phyloP scores from a whole-genome alignment of 225 moss, liverwort and hornwort species.

The Bryum argenteum region DNA sequence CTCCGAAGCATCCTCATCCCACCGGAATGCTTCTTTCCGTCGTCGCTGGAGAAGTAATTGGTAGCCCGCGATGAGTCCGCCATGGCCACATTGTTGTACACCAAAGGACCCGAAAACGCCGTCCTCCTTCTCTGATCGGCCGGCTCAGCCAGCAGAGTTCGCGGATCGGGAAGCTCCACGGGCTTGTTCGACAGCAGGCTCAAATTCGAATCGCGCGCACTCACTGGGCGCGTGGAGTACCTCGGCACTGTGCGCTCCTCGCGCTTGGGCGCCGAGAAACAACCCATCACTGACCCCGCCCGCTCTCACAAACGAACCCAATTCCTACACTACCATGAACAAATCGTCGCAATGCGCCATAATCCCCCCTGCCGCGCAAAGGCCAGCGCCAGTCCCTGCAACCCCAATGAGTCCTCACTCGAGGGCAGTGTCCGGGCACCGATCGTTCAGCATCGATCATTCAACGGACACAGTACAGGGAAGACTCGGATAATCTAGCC shows the following conservation, averaged over 20 bases:
- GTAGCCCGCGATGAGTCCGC: slow-evolving; percentile 23
- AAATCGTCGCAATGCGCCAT: slow-evolving; percentile 27
- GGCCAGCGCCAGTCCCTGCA: not conserved
- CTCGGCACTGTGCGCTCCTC: slow-evolving; percentile 30
- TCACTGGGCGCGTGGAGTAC: slow-evolving; percentile 6
- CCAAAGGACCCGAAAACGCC: slow-evolving; percentile 49
- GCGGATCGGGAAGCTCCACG: slow-evolving; percentile 49
- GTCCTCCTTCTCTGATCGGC: slow-evolving; percentile 25
- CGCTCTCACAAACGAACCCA: not conserved
- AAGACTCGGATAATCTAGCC: slow-evolving; percentile 28
- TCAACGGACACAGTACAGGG: slow-evolving; percentile 38
- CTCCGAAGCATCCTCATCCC: slow-evolving; percentile 30
- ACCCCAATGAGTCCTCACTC: not conserved
- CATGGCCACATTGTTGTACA: slow-evolving; percentile 31
- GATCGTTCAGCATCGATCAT: slow-evolving; percentile 32
- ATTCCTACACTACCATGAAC: slow-evolving; percentile 3
- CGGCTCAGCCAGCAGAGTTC: slow-evolving; percentile 20
- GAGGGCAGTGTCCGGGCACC: slow-evolving; percentile 29
- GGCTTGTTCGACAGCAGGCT: slow-evolving; percentile 44
- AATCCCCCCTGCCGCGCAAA: not conserved
- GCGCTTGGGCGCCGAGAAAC: slow-evolving; percentile 41
- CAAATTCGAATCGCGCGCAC: slow-evolving; percentile 28
- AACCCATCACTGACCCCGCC: slow-evolving; percentile 31
- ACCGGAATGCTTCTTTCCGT: slow-evolving; percentile 16
- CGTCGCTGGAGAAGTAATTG: slow-evolving; percentile 43